Evolutionary conservation across 306 rosid genomes (phyloP).

Genomic region (Medicago lupulina): DNA sequence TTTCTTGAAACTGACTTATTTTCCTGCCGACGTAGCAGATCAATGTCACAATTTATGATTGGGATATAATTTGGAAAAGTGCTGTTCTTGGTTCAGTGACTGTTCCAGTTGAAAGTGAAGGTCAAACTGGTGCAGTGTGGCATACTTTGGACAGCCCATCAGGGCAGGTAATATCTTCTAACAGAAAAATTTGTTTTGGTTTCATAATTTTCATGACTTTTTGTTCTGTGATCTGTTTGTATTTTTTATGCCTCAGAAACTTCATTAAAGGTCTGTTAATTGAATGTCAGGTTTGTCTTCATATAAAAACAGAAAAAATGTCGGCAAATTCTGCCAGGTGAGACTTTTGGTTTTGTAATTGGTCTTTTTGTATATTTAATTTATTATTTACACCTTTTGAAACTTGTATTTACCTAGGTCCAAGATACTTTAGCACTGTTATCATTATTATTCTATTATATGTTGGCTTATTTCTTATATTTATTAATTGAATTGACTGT

Average conservation of each 20-base stretch:
- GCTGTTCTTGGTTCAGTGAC: slow-evolving; percentile 95
- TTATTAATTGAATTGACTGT: slow-evolving; percentile 34
- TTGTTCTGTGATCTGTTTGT: slow-evolving; percentile 26
- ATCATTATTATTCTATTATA: neutral
- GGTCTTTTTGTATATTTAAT: slow-evolving; percentile 17
- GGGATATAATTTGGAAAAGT: slow-evolving; percentile 99
- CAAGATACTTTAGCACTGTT: slow-evolving; percentile 32
- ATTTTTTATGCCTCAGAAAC: slow-evolving; percentile 35
- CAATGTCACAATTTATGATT: slow-evolving; percentile 88
- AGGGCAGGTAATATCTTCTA: slow-evolving; percentile 76
- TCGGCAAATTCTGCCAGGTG: slow-evolving; percentile 78
- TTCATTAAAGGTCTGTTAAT: slow-evolving; percentile 39
- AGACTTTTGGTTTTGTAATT: slow-evolving; percentile 41
- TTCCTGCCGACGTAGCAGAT: slow-evolving; percentile 71
- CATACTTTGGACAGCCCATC: slow-evolving; percentile 81
- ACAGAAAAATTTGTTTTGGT: slow-evolving; percentile 33
- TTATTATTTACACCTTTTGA: slow-evolving; percentile 23
- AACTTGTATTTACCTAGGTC: slow-evolving; percentile 16
- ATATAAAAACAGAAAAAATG: slow-evolving; percentile 68
- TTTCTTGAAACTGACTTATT: slow-evolving; percentile 61
- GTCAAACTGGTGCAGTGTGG: slow-evolving; percentile 94
- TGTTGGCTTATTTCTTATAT: slow-evolving; percentile 35
- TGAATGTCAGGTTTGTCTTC: slow-evolving; percentile 89
- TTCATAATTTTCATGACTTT: slow-evolving; percentile 29
- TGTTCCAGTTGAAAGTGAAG: slow-evolving; percentile 86